These are phyloP conservation scores for Alloteropsis angusta DNA, from an alignment of 202 grass and related monocot species.

Conservation along the genomic window DNA sequence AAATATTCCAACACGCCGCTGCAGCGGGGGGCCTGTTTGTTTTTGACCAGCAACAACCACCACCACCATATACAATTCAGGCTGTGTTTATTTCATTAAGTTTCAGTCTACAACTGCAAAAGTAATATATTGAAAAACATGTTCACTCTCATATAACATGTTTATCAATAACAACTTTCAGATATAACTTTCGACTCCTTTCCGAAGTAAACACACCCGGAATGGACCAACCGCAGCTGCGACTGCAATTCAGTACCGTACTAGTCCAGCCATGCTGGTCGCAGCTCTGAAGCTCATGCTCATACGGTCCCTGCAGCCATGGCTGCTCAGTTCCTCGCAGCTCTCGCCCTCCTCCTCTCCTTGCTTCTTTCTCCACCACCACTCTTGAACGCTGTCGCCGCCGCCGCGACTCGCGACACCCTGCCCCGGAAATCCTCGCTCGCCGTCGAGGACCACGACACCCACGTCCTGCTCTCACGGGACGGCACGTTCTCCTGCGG, in stretches of 20 bases:
- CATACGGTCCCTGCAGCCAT: conserved; percentile 20
- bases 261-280: neutral
- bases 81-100: too few relatives aligned
- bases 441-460: conserved; percentile 17
- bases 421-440: conserved; percentile 25
- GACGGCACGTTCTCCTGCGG: conserved; percentile 54
- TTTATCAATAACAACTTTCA: too few relatives aligned
- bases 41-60: neutral
- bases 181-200: too few relatives aligned
- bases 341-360: neutral
- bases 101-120: too few relatives aligned
- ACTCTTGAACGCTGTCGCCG: neutral
- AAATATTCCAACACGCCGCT: neutral
- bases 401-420: neutral
- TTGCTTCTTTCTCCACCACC: conserved; percentile 6
- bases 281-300: neutral
- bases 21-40: neutral
- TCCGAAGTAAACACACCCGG: too few relatives aligned
- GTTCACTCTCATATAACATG: too few relatives aligned
- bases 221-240: neutral
- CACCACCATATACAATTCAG: neutral
- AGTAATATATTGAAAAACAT: too few relatives aligned
- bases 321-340: neutral
- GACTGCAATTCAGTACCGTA: neutral
- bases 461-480: conserved; percentile 30